Evolutionary conservation across 202 grass and related monocot species (phyloP), one percentile per base, ranked within the genome.

Genomic region (Schoenoplectus triqueter): DNA sequence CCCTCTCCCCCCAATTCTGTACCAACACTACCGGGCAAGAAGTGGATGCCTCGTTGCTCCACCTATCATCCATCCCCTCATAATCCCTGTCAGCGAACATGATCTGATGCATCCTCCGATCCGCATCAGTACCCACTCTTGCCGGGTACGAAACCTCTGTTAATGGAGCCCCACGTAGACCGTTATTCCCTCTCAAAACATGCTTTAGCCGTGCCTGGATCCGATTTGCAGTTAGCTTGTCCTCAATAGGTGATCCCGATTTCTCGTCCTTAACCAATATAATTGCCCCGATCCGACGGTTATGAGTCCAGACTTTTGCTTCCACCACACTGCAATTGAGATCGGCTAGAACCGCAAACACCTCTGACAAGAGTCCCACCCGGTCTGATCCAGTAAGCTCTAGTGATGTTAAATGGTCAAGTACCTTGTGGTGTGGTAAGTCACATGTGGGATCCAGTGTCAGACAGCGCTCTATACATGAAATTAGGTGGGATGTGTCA

Each of bases 51-150:
- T 81, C 69, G 54, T 41, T 55, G 65, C 42, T 22, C 63, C 57
- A 83, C 47, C 59, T 83, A 6, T 83, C 46, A 61, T 14, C 55
- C 82, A 65, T 59, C 42, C 56, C 19, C 67, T 77, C 91, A 50
- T 82, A 86, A 72, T 95, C 96, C 31, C 86, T 42, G 64, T 99
- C 93, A 5, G 85, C 88, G 69, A 89, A 91, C 60, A 99, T 87
- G 42, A 99, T 82, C 88, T 99, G 93, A 91, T 99, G 96, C 64
- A 95, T 88, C 86, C 91, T 82, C 73, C 91, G 90, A 84, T 99
- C 93, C 14, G 88, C 63, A 73, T 80, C 90, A 0, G 78, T 84
- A 6, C 84, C 78, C 9, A 81, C 79, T 2, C 64, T 59, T 41
- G 71, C 64, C 6, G 76, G 70, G 61, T 85, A 72, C 22, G 80